A percentile compares a stretch with the other conserved stretches of the same genome.
These are phyloP conservation scores for Sicyos edulis DNA, from an alignment of 306 rosid species.

Conservation along the genomic window DNA sequence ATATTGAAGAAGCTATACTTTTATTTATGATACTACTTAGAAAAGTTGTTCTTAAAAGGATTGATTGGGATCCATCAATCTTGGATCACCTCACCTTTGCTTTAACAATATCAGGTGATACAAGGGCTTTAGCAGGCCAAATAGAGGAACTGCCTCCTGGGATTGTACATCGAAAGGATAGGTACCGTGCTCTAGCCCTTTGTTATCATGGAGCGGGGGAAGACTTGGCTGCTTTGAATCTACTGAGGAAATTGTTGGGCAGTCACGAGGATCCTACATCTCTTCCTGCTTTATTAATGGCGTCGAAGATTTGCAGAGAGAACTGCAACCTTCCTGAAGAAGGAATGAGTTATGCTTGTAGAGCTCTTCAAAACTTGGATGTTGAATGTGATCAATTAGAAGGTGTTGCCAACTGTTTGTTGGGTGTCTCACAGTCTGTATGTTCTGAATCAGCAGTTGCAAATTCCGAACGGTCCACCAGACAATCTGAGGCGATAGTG, in stretches of 20 bases:
- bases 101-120: conserved; percentile 68
- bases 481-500: conserved; percentile 60
- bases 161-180: conserved; percentile 45
- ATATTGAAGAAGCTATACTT: conserved; percentile 91
- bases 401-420: conserved; percentile 54
- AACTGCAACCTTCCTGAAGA: conserved; percentile 48
- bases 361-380: conserved; percentile 47
- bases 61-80: conserved; percentile 92
- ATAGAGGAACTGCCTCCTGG: conserved; percentile 75
- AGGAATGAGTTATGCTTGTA: conserved; percentile 47
- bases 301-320: conserved; percentile 81
- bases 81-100: conserved; percentile 92
- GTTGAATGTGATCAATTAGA: conserved; percentile 53
- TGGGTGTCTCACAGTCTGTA: conserved; percentile 74
- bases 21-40: conserved; percentile 73
- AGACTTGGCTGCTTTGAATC: conserved; percentile 60
- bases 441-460: conserved; percentile 48
- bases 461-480: conserved; percentile 54
- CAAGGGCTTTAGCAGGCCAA: conserved; percentile 63
- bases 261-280: conserved; percentile 52
- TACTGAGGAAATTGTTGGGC: conserved; percentile 58
- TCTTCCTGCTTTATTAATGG: conserved; percentile 60
- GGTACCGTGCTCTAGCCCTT: conserved; percentile 54
- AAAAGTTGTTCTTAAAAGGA: conserved; percentile 47
- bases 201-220: conserved; percentile 76